Conservation (phyloP, 768 basidiomycete genomes). For the Mycena metata region DNA sequence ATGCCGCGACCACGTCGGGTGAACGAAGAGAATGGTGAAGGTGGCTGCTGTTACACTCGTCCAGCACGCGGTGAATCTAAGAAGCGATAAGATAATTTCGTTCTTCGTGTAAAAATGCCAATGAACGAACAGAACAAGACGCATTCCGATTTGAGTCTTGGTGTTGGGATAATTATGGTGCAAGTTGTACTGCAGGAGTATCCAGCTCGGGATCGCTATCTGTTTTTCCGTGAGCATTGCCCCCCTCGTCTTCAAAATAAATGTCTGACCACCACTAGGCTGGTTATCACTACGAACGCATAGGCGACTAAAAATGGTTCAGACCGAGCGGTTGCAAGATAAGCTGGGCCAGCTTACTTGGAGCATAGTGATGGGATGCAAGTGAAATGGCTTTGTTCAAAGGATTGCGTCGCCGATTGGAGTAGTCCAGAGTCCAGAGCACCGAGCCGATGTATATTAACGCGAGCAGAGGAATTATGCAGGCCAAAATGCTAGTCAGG, state of each 20-base stretch:
- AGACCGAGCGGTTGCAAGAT: constrained; percentile 8
- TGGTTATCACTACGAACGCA: constrained; percentile 61
- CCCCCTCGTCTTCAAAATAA: background rate
- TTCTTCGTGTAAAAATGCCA: background rate
- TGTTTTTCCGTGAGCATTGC: constrained; percentile 35
- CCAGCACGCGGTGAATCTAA: constrained; percentile 73
- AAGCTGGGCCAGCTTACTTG: constrained; percentile 58
- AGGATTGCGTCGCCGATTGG: constrained; percentile 59
- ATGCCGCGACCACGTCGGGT: constrained; percentile 68
- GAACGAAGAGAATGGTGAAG: constrained; percentile 71
- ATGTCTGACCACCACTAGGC: constrained; percentile 60
- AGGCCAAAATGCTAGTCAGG: constrained; percentile 52
- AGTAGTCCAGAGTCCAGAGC: constrained; percentile 63
- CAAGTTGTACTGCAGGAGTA: constrained; percentile 68
- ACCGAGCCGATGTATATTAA: constrained; percentile 65
- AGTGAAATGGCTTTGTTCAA: constrained; percentile 65
- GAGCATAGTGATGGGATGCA: constrained; percentile 63
- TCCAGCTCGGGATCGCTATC: constrained; percentile 71
- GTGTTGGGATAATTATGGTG: constrained; percentile 66
- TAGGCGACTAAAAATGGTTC: constrained; percentile 58
- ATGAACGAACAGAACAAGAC: constrained; percentile 62
- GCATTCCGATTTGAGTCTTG: constrained; percentile 57
- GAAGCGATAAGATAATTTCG: constrained; percentile 2
- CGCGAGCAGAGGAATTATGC: constrained; percentile 51
- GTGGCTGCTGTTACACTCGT: constrained; percentile 66